Base-by-base conservation (phyloP, 495 filamentous ascomycete genomes). In the Amphirosellinia nigrospora region DNA sequence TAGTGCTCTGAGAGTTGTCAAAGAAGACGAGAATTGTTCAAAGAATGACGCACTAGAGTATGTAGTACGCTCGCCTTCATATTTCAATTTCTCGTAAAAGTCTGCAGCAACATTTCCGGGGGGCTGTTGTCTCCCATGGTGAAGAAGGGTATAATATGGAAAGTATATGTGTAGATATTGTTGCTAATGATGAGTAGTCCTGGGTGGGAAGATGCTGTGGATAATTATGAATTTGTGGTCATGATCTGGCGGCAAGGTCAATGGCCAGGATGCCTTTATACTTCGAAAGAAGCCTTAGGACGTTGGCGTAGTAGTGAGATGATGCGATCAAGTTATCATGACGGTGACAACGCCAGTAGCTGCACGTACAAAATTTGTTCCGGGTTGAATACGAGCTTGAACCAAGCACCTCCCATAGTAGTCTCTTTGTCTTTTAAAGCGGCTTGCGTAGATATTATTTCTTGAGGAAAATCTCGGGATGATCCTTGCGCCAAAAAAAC, bases 71-170 rank as follows among this genome's bases (percentile, higher is more conserved):
- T 36, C 1, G 30, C 55, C 55, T 11, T 5, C 30, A 8, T 36
- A 58, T n/a, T 58, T 8, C 21, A 9, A 0, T 32, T 58, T 36
- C 55, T 58, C 55, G 36, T 58, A 58, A n/a, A 58, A 58, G 55
- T 58, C 55, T n/a, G 55, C 55, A 36, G 16, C 32, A 1, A 58
- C 15, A 19, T 58, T 58, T 1, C 23, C 30, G 6, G 55, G 55
- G 4, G 55, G 55, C 30, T 36, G 32, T 58, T 23, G 19, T 58
- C 55, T 10, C 2, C 32, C 55, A 21, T 58, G 21, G 21, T 52
- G 34, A 34, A 2, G 16, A 34, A 7, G 52, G 2, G 16, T 55
- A 32, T 16, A 55, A 16, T 26, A 55, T 34, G 16, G 13, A 34
- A 30, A 30, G 23, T 53, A 9, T 32, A 23, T 53, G 23, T 26